These are phyloP conservation scores for Kappamyces sp. DNA, from an alignment of 192 early-diverging fungal genomes.

Conservation along the genomic window DNA sequence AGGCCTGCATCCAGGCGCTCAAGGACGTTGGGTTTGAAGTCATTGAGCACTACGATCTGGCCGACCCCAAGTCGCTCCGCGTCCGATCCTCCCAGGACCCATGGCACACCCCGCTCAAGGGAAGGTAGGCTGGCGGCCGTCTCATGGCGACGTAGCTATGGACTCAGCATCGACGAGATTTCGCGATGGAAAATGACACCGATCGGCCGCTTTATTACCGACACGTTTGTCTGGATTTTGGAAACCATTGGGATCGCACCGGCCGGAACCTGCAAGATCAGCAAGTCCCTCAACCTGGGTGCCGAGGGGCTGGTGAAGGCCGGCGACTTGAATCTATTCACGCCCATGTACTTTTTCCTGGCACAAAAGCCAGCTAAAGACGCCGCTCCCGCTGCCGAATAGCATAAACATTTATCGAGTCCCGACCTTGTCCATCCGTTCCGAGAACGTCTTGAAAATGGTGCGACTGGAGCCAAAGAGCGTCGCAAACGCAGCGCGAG, in stretches of 20 bases:
- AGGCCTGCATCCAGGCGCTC: conserved; percentile 70
- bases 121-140: conserved; percentile 33
- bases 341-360: conserved; percentile 86
- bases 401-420: no score
- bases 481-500: no score
- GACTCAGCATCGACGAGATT: conserved; percentile 36
- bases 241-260: conserved; percentile 82
- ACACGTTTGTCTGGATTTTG: conserved; percentile 66
- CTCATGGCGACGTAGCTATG: conserved; percentile 22
- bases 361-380: conserved; percentile 31
- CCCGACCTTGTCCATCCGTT: no score
- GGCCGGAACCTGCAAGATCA: conserved; percentile 77
- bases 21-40: conserved; percentile 85
- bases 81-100: conserved; percentile 60
- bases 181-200: conserved; percentile 19
- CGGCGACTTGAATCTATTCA: conserved; percentile 76
- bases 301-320: conserved; percentile 76
- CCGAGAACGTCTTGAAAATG: no score
- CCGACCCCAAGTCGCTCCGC: conserved; percentile 28
- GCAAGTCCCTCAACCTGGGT: conserved; percentile 71
- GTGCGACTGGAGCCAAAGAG: no score
- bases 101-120: conserved; percentile 80
- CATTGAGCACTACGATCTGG: conserved; percentile 41
- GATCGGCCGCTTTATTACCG: conserved; percentile 45
- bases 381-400: no score